Base-by-base conservation (phyloP, 345 rosid genomes). In the Xanthoceras sorbifolium region DNA sequence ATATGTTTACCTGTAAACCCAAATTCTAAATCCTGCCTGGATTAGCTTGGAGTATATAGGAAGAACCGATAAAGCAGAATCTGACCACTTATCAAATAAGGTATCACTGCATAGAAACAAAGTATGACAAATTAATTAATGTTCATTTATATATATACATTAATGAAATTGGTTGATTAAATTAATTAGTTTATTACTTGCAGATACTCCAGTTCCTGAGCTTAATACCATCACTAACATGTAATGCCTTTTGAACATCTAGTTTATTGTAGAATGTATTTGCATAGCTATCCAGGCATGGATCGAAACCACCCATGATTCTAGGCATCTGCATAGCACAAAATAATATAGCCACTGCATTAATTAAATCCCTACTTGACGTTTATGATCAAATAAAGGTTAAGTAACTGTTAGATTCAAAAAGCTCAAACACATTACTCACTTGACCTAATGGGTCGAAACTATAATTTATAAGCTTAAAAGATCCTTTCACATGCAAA, bases 1-100 rank as follows among this genome's bases (percentile, higher is more conserved):
- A n/a, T n/a, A n/a, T 40, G 23, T 64, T 64, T 76, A 93, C 99
- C 99, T 95, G 87, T 96, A 96, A 71, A 96, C 89, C 98, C 99
- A 96, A 61, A 93, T 86, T 81, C 89, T 86, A 62, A 90, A 73
- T 63, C 97, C 94, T 9, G 91, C 94, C 1, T 83, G 84, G 3
- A 96, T 92, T 12, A 93, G 94, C 81, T 93, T 93, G 82, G 79
- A 87, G 84, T 92, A 96, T 29, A 93, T 90, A 25, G 97, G 97
- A 82, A 95, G 88, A 73, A 95, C 93, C 1, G 99, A 87, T 11
- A 82, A 82, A 71, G 60, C 84, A 29, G 88, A 80, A 71, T 87
- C 84, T 31, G 80, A 9, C 99, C 99, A 96, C 14, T 68, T 67
- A 1, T 82, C 11, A 60, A 81, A 93, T 66, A 96, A 83, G 40